Evolutionary conservation across 2,329 filamentous ascomycete genomes (phyloP), one percentile per base, ranked within the genome.

Genomic region (Verticillium isaacii): DNA sequence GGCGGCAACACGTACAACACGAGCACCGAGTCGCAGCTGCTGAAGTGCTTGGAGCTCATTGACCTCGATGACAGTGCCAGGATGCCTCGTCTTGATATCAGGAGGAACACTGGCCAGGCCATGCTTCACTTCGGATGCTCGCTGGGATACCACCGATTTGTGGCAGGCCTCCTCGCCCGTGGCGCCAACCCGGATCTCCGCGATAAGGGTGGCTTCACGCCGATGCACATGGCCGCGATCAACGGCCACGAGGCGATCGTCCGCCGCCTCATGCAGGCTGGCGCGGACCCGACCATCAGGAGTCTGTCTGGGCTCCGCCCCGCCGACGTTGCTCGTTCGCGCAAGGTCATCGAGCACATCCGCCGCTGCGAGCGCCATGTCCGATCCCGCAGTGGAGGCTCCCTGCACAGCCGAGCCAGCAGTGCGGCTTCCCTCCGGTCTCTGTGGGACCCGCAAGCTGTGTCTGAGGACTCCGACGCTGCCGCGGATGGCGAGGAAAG

Each of bases 51-150:
- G n/a, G 90, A 94, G 67, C 80, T 92, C 55, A 89, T 93, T 68
- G 91, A 94, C 71, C 79, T 92, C 32, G 89, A 92, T 70, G 89
- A 93, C 67, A 92, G 85, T 69, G 83, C 87, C 4, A 82, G 89
- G 64, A 82, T 83, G 67, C 85, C 89, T 15, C 84, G 83, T 32
- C 85, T 91, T 64, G 90, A 95, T 70, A 77, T 89, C 58, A 76
- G 78, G 65, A 76, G 84, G 1, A 23, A 45, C 12, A 90, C 86
- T 14, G 91, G 91, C 0, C 90, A 94, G 70, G 92, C 90, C 1
- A 89, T 96, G 82, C 82, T 96, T 64, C 91, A 95, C 69, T 80
- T 93, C 64, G 91, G 90, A 2, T 91, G 88, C 67, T 89, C 89
- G 9, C 77, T 93, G 14, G 91, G 91, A 6, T 84, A 92, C 67